Percentiles rank a stretch among this genome's conserved stretches.
Conservation (phyloP, 2,329 filamentous ascomycete species). For the Arthrobotrys conoides region DNA sequence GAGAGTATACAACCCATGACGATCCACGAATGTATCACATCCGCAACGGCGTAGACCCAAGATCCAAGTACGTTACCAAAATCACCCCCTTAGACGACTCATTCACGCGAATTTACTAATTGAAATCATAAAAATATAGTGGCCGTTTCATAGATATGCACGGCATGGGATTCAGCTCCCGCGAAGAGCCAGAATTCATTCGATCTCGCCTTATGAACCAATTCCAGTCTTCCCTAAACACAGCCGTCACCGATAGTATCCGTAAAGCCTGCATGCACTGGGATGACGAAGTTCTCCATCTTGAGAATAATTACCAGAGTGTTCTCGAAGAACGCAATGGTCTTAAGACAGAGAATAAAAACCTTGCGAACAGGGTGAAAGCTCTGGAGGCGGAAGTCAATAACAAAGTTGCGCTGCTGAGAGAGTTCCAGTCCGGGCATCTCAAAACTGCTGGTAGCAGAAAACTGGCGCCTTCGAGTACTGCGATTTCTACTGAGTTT, state of each 20-base stretch:
- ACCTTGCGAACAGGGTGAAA: constrained; percentile 38
- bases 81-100: background rate
- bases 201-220: constrained; percentile 40
- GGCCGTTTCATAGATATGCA: constrained; percentile 49
- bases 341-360: constrained; percentile 33
- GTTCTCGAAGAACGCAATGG: constrained; percentile 46
- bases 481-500: constrained; percentile 35
- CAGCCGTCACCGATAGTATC: constrained; percentile 34
- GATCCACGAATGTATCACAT: constrained; percentile 43
- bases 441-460: constrained; percentile 45
- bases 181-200: constrained; percentile 36
- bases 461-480: constrained; percentile 36
- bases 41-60: constrained; percentile 32
- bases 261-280: constrained; percentile 40
- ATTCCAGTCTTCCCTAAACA: constrained; percentile 30
- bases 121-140: background rate
- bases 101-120: background rate
- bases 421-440: constrained; percentile 55
- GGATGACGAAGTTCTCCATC: constrained; percentile 44
- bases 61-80: constrained; percentile 37
- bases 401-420: constrained; percentile 38
- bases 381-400: constrained; percentile 47
- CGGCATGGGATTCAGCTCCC: background rate
- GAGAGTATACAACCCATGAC: constrained; percentile 32
- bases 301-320: constrained; percentile 43